A percentile compares a stretch with the other conserved stretches of the same genome.
These are phyloP conservation scores for Calonectria naviculata DNA, from an alignment of 2,329 filamentous ascomycete species.

Conservation along the genomic window DNA sequence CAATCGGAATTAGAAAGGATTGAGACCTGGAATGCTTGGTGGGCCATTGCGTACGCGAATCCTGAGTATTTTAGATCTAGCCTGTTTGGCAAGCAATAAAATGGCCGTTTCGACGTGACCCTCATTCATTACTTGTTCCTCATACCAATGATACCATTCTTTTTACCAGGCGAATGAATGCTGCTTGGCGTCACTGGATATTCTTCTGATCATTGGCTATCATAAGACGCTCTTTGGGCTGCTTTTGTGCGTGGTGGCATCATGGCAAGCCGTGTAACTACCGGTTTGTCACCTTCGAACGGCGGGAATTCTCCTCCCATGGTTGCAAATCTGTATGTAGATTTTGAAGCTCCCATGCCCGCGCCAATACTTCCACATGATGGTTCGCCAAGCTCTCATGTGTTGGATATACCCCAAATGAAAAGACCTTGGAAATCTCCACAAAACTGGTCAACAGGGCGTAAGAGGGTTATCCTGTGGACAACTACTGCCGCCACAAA, in stretches of 20 bases:
- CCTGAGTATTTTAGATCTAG: too few species aligned
- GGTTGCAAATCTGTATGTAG: neutral
- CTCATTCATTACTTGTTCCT: too few species aligned
- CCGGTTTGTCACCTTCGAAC: neutral
- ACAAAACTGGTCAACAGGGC: neutral
- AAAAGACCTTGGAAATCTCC: neutral
- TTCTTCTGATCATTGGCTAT: neutral
- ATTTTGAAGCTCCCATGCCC: neutral
- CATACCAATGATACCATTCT: too few species aligned
- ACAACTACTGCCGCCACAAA: neutral
- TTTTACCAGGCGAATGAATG: too few species aligned
- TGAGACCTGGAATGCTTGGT: too few species aligned
- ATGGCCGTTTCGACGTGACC: too few species aligned
- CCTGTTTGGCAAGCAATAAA: too few species aligned
- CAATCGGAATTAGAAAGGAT: too few species aligned
- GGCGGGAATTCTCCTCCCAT: neutral
- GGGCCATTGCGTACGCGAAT: too few species aligned
- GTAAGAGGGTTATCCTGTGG: neutral
- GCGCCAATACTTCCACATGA: neutral
- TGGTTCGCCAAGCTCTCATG: neutral
- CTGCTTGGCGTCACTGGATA: too few species aligned
- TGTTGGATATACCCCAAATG: neutral
- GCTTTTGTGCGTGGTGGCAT: neutral
- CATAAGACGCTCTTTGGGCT: neutral
- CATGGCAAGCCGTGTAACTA: neutral